A percentile compares a stretch with the other conserved stretches of the same genome.
These are phyloP conservation scores for Chenopodium formosanum DNA, from an alignment of 148 eudicot genomes.

Conservation along the genomic window DNA sequence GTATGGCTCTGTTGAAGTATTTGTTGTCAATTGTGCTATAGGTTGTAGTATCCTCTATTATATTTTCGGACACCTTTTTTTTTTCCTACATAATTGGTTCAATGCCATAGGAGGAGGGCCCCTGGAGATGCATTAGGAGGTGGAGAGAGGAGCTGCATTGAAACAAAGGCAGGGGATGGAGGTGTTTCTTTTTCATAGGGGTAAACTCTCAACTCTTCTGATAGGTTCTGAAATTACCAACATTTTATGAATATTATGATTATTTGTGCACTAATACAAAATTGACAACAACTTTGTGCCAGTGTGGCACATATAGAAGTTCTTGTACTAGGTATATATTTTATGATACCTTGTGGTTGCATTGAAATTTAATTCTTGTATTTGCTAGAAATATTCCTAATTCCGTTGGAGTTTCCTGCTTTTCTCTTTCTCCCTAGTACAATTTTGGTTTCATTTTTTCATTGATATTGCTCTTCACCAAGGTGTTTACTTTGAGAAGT, in stretches of 20 bases:
- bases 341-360: too few relatives aligned
- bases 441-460: background rate
- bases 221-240: background rate
- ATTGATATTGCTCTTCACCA: too few relatives aligned
- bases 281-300: too few relatives aligned
- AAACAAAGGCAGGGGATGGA: background rate
- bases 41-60: background rate
- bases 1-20: too few relatives aligned
- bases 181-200: background rate
- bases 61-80: background rate
- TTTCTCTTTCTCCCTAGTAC: background rate
- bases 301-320: too few relatives aligned
- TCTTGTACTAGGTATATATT: too few relatives aligned
- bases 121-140: background rate
- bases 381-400: too few relatives aligned
- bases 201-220: background rate
- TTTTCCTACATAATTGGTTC: background rate
- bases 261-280: too few relatives aligned
- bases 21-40: background rate
- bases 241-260: background rate
- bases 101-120: background rate
- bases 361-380: too few relatives aligned
- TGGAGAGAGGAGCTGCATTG: background rate
- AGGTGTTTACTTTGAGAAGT: background rate
- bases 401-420: background rate